phyloP scores from a whole-genome alignment of 129 eudicot species.

The Saposhnikovia divaricata region DNA sequence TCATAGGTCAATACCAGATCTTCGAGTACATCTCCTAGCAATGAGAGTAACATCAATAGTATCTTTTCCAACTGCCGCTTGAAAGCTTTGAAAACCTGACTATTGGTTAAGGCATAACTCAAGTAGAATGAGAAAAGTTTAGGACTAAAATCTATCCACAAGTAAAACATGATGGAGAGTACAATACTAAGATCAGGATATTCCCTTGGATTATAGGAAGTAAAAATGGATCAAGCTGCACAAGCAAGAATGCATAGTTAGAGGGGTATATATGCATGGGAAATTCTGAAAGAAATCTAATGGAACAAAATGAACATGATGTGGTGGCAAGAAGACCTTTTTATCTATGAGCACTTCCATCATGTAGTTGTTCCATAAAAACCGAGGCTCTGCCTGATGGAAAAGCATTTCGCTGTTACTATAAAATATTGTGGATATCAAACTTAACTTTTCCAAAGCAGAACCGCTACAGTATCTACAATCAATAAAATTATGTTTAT shows the following conservation, averaged over 20 bases:
- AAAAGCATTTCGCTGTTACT: conserved; percentile 5
- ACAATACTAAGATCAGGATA: conserved; percentile 49
- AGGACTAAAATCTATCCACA: neutral
- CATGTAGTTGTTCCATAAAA: conserved; percentile 93
- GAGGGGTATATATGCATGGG: conserved; percentile 1
- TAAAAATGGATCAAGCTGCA: conserved; percentile 95
- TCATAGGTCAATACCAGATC: conserved; percentile 45
- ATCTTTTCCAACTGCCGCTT: conserved; percentile 70
- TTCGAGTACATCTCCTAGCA: conserved; percentile 90
- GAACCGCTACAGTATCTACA: neutral
- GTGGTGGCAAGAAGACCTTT: conserved; percentile 49
- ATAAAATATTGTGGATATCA: neutral
- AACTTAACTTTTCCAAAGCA: neutral
- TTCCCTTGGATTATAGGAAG: conserved; percentile 97
- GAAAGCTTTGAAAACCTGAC: conserved; percentile 85
- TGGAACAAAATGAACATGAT: neutral
- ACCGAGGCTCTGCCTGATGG: conserved; percentile 94
- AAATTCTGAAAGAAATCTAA: neutral
- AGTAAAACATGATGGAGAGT: neutral
- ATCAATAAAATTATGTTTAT: neutral
- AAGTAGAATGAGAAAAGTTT: neutral
- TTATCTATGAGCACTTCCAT: conserved; percentile 87
- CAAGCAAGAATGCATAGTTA: conserved; percentile 14
- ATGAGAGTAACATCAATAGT: conserved; percentile 75
- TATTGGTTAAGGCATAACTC: conserved; percentile 40